Conservation (phyloP, 129 eudicot species). For the Erigeron canadensis region DNA sequence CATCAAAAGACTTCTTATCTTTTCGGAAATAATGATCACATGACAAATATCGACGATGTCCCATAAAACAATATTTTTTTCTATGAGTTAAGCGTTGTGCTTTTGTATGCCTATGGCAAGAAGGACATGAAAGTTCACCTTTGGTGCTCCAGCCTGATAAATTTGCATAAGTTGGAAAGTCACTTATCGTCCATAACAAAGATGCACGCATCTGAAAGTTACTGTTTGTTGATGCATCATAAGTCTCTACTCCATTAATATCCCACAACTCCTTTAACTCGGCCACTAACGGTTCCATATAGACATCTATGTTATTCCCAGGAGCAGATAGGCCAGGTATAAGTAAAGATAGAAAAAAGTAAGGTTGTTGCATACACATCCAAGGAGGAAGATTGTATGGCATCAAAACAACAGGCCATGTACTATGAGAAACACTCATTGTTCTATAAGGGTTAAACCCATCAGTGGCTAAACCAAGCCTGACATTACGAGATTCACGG, state of each 20-base stretch:
- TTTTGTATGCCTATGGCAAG: conserved; percentile 3
- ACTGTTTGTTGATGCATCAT: conserved; percentile 7
- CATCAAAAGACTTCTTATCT: conserved; percentile 15
- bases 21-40: neutral
- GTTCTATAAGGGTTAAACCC: neutral
- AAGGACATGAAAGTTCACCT: conserved; percentile 8
- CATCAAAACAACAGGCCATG: neutral
- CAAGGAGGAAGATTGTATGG: conserved; percentile 8
- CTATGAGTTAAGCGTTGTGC: conserved; percentile 5
- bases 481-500: conserved; percentile 5
- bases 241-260: conserved; percentile 1
- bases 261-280: conserved; percentile 2
- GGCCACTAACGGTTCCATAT: neutral
- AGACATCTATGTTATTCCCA: conserved; percentile 9
- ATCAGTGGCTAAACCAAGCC: neutral
- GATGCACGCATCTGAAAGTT: conserved; percentile 10
- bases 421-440: neutral
- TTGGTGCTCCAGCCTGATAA: conserved; percentile 14
- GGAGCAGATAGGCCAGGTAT: neutral
- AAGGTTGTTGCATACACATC: conserved; percentile 10
- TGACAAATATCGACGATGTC: neutral
- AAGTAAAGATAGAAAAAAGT: neutral
- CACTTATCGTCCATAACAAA: conserved; percentile 17
- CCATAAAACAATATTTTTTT: conserved; percentile 4
- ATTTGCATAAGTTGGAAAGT: conserved; percentile 6